Conservation (phyloP, 495 filamentous ascomycete species). For the Hyphodiscus hymeniophilus region DNA sequence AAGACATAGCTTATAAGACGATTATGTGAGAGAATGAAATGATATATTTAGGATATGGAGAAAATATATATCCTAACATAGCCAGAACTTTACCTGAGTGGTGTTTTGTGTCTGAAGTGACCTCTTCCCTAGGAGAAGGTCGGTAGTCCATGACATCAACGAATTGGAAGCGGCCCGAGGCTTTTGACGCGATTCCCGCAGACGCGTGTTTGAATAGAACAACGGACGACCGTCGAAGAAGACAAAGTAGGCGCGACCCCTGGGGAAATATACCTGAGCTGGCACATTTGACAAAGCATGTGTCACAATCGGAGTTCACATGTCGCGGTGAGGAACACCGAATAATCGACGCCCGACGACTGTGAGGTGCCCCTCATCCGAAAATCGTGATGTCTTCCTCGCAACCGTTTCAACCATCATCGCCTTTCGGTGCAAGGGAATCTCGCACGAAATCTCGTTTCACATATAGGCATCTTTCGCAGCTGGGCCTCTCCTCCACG, state of each 20-base stretch:
- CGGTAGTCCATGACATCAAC: too few relatives aligned
- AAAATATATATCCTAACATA: too few relatives aligned
- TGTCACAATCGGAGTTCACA: background rate
- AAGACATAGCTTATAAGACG: slow-evolving; percentile 20
- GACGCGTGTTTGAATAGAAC: background rate
- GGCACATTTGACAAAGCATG: background rate
- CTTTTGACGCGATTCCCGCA: background rate
- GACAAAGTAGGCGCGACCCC: background rate
- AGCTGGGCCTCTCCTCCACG: slow-evolving; percentile 61
- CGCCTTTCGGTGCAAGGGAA: background rate
- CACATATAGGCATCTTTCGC: slow-evolving; percentile 73
- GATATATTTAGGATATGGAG: too few relatives aligned
- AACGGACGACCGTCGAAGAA: too few relatives aligned
- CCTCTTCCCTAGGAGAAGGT: too few relatives aligned
- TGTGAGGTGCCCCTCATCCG: too few relatives aligned
- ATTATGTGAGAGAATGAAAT: too few relatives aligned
- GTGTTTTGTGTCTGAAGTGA: too few relatives aligned
- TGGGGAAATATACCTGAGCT: background rate
- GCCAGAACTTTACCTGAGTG: too few relatives aligned
- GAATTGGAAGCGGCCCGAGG: background rate
- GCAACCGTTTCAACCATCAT: slow-evolving; percentile 21
- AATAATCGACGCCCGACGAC: background rate
- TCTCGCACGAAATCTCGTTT: slow-evolving; percentile 55
- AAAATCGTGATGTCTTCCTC: slow-evolving; percentile 17
- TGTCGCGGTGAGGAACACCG: background rate